A percentile compares a stretch with the other conserved stretches of the same genome.
Evolutionary conservation across 768 basidiomycete species (phyloP).

Genomic region (Filobasidium wieringae): DNA sequence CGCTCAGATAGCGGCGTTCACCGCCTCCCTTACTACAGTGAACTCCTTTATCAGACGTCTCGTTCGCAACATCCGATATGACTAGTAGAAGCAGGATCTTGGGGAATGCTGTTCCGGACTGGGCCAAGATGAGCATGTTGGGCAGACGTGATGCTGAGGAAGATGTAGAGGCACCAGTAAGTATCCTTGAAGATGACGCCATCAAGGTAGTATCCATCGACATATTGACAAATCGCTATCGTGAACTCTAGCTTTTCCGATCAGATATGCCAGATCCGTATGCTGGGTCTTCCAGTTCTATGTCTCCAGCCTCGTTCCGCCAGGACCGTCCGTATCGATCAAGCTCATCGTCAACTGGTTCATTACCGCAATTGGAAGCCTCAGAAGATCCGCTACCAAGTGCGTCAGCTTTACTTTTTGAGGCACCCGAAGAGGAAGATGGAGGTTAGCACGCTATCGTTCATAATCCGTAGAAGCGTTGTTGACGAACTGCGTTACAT

Average conservation of each 20-base stretch:
- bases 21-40: too few relatives aligned
- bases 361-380: neutral
- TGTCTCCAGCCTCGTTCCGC: neutral
- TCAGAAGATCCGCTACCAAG: neutral
- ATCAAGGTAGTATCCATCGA: neutral
- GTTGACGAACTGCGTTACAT: neutral
- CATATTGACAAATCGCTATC: neutral
- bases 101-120: neutral
- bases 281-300: neutral
- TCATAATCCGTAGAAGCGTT: neutral
- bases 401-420: neutral
- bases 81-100: neutral
- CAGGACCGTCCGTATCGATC: neutral
- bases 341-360: neutral
- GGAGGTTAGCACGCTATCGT: neutral
- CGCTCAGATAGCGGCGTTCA: too few relatives aligned
- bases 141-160: neutral
- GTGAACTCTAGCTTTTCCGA: neutral
- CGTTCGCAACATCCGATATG: too few relatives aligned
- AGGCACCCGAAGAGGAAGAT: neutral
- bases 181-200: neutral
- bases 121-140: neutral
- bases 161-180: neutral
- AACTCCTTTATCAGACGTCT: too few relatives aligned
- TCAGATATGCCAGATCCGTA: neutral